Percentiles rank a stretch among this genome's conserved stretches.
Evolutionary conservation across 106 monocot species (phyloP).

Genomic region (Phalaenopsis aphrodite): DNA sequence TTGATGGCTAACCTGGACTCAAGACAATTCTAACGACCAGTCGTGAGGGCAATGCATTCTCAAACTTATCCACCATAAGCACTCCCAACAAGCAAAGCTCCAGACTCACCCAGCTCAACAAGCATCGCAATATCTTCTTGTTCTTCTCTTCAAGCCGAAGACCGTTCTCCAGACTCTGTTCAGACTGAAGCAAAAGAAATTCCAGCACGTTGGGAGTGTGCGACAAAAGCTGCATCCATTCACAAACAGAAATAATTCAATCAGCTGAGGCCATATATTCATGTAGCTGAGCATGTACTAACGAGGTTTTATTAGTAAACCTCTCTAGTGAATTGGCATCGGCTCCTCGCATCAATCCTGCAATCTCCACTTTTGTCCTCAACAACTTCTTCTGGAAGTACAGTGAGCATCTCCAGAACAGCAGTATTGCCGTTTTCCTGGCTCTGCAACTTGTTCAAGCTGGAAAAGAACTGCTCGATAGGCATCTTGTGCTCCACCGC

Average conservation of each 20-base stretch:
- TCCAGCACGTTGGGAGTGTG: slow-evolving; percentile 75
- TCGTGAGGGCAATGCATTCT: not conserved
- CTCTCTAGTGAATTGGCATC: slow-evolving; percentile 69
- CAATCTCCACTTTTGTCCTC: slow-evolving; percentile 63
- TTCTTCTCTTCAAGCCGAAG: slow-evolving; percentile 41
- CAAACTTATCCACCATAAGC: slow-evolving; percentile 3
- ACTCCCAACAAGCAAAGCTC: slow-evolving; percentile 1
- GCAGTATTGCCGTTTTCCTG: slow-evolving; percentile 67
- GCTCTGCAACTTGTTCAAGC: slow-evolving; percentile 64
- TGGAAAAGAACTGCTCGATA: slow-evolving; percentile 70
- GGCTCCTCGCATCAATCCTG: slow-evolving; percentile 35
- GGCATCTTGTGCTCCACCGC: slow-evolving; percentile 65
- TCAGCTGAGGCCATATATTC: not conserved
- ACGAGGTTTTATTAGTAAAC: slow-evolving; percentile 38
- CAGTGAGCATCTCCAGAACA: slow-evolving; percentile 88
- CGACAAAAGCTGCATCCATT: slow-evolving; percentile 64
- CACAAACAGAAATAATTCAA: not conserved
- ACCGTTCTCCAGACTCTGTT: slow-evolving; percentile 37
- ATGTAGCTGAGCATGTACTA: slow-evolving; percentile 53
- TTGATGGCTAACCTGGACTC: not conserved
- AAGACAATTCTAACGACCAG: not conserved
- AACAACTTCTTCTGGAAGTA: slow-evolving; percentile 79
- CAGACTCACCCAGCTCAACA: slow-evolving; percentile 23
- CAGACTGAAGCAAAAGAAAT: slow-evolving; percentile 65
- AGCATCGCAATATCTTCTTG: slow-evolving; percentile 22